Percentiles rank a stretch among this genome's conserved stretches.
Conservation (phyloP, 495 filamentous ascomycete species). For the Usnea hakonensis region DNA sequence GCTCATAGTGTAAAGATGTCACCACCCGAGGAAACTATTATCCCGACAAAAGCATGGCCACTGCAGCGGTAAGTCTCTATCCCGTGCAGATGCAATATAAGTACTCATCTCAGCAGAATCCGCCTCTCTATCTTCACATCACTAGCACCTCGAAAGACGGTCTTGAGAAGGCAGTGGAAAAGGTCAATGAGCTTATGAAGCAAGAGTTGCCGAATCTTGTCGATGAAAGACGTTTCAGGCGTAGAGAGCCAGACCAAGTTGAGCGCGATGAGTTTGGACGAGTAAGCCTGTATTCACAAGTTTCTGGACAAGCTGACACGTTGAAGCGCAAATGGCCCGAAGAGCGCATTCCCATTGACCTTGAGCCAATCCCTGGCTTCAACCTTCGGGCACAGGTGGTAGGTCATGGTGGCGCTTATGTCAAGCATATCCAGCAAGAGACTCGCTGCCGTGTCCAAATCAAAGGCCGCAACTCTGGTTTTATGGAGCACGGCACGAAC, state of each 20-base stretch:
- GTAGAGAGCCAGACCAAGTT: slow-evolving; percentile 78
- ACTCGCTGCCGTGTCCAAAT: slow-evolving; percentile 94
- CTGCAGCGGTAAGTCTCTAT: slow-evolving; percentile 62
- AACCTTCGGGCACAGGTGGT: slow-evolving; percentile 94
- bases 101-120: slow-evolving; percentile 53
- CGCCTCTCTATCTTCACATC: slow-evolving; percentile 88
- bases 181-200: slow-evolving; percentile 92
- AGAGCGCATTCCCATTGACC: slow-evolving; percentile 80
- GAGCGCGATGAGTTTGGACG: slow-evolving; percentile 92
- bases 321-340: slow-evolving; percentile 95
- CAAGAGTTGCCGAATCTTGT: slow-evolving; percentile 93
- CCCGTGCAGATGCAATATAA: not conserved
- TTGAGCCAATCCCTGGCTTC: slow-evolving; percentile 91
- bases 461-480: slow-evolving; percentile 94
- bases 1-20: slow-evolving; percentile 87
- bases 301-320: slow-evolving; percentile 23
- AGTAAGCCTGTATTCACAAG: slow-evolving; percentile 44
- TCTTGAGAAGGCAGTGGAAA: slow-evolving; percentile 73
- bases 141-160: slow-evolving; percentile 90
- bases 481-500: slow-evolving; percentile 74
- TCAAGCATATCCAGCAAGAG: slow-evolving; percentile 95
- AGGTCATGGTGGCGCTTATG: slow-evolving; percentile 83
- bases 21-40: slow-evolving; percentile 94
- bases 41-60: slow-evolving; percentile 96
- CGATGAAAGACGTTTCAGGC: slow-evolving; percentile 88